These are phyloP conservation scores for Fraxinus angustifolia DNA, from an alignment of 305 asterid genomes.

Conservation along the genomic window DNA sequence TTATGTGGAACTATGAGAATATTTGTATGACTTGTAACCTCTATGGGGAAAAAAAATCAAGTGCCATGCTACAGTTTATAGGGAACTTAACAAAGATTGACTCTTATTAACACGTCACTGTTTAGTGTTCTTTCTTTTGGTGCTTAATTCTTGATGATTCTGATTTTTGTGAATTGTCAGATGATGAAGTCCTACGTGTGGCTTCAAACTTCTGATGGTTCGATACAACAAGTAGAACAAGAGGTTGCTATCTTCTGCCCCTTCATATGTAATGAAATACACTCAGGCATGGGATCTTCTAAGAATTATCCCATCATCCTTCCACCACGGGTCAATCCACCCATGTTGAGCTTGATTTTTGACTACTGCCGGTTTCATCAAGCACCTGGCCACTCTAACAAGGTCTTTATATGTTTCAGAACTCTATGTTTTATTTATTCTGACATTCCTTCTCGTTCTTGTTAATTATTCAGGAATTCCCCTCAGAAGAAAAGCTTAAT, in stretches of 20 bases:
- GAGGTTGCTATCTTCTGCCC: slow-evolving; percentile 91
- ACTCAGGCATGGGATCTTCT: slow-evolving; percentile 80
- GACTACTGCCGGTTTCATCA: slow-evolving; percentile 93
- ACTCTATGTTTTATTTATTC: background rate
- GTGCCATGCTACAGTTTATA: background rate
- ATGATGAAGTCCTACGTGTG: slow-evolving; percentile 46
- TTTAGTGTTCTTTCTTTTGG: background rate
- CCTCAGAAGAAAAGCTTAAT: slow-evolving; percentile 25
- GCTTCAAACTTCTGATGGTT: slow-evolving; percentile 85
- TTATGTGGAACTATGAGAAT: background rate
- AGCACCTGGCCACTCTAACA: slow-evolving; percentile 87
- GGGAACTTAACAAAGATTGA: background rate
- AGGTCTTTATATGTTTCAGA: slow-evolving; percentile 42
- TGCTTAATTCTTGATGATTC: background rate
- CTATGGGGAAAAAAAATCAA: background rate
- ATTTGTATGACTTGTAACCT: background rate
- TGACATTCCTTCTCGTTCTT: slow-evolving; percentile 4
- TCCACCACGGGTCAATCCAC: slow-evolving; percentile 81
- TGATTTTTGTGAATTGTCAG: background rate
- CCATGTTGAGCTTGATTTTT: slow-evolving; percentile 78
- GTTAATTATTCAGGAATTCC: background rate
- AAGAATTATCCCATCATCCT: slow-evolving; percentile 75
- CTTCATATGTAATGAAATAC: slow-evolving; percentile 76
- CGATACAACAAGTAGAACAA: slow-evolving; percentile 83
- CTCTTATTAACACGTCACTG: background rate